Evolutionary conservation across 179 eudicot species (phyloP).

Genomic region (Silene vulgaris): DNA sequence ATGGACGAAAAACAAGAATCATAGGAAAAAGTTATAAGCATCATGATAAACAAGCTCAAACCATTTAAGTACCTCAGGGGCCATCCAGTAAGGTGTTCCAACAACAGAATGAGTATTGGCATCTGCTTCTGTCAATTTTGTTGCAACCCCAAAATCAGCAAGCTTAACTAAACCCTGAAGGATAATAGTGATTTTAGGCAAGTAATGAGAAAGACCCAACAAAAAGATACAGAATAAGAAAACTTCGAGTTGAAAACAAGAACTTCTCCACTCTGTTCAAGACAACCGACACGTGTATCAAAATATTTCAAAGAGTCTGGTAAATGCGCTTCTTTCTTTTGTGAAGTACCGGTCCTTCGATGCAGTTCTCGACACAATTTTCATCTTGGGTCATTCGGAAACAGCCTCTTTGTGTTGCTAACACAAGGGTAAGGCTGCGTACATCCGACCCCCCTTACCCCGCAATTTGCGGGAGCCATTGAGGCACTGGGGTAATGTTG

Average conservation of each 20-base stretch:
- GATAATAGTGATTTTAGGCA: neutral
- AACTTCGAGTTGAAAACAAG: neutral
- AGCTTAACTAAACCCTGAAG: constrained; percentile 92
- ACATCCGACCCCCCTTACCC: no score
- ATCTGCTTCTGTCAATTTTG: constrained; percentile 96
- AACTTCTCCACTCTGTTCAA: neutral
- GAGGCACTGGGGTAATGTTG: no score
- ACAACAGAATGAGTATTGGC: constrained; percentile 96
- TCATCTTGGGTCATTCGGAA: no score
- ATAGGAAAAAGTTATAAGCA: neutral
- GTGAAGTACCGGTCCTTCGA: no score
- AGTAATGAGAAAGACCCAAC: neutral
- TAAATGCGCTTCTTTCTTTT: neutral
- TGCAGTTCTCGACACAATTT: no score
- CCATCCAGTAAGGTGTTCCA: constrained; percentile 99
- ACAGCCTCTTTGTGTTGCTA: no score
- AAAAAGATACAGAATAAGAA: neutral
- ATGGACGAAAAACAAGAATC: neutral
- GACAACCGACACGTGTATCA: neutral
- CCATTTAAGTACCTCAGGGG: constrained; percentile 71
- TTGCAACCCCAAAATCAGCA: constrained; percentile 99
- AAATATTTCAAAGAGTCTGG: neutral
- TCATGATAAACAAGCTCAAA: neutral
- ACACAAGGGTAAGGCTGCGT: no score
- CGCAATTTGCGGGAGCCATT: no score